Conservation (phyloP, 345 rosid genomes). For the Aquilaria malaccensis region DNA sequence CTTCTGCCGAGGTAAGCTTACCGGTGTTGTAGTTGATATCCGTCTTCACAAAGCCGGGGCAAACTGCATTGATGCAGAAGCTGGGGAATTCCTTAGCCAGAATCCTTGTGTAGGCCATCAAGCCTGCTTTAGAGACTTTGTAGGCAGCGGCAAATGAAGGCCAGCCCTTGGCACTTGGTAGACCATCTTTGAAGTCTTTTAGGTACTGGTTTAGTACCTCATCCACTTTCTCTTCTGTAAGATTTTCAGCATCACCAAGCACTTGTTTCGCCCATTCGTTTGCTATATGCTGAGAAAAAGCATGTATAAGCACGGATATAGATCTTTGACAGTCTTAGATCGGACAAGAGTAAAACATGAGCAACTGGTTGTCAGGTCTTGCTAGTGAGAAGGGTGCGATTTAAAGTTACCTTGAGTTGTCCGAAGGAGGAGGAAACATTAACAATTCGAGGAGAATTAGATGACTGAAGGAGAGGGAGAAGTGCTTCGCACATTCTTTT, state of each 20-base stretch:
- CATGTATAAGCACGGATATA: not conserved
- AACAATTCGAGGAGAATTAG: conserved; percentile 30
- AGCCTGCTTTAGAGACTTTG: conserved; percentile 18
- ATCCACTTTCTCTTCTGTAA: not conserved
- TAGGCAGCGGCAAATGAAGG: conserved; percentile 12
- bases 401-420: conserved; percentile 15
- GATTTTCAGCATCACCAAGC: no score
- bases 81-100: conserved; percentile 16
- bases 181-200: not conserved
- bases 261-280: conserved; percentile 12
- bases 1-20: not conserved
- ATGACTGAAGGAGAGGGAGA: conserved; percentile 22
- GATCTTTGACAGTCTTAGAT: no score
- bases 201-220: not conserved
- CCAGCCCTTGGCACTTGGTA: conserved; percentile 14
- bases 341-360: no score
- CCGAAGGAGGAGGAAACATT: conserved; percentile 20
- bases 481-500: conserved; percentile 24
- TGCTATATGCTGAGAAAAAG: conserved; percentile 9
- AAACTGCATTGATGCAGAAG: conserved; percentile 13
- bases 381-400: no score
- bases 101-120: conserved; percentile 32
- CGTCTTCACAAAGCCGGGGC: conserved; percentile 27
- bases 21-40: conserved; percentile 15
- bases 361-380: no score